Base-by-base conservation (phyloP, 2,329 filamentous ascomycete genomes). In the Fusarium staphyleae region DNA sequence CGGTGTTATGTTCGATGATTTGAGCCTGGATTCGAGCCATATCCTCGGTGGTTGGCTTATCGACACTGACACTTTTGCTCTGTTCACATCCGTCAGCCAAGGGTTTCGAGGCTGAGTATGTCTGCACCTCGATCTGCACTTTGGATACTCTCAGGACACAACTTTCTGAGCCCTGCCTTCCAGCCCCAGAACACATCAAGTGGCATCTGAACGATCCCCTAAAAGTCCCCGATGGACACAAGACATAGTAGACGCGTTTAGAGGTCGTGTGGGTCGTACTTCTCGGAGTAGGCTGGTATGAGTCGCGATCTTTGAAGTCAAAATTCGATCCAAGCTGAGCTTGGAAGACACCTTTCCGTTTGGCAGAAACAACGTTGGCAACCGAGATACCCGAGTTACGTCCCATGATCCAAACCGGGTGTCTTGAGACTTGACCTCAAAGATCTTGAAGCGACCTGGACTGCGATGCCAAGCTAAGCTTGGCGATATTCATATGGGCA, bases 101-200 rank as follows among this genome's bases (percentile, higher is more conserved):
- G 45, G 8, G 19, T 53, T 40, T 14, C 45, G 3, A 13, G 44
- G 49, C 60, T 61, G 57, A 63, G 60, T 63, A 63, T 61, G 45
- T 63, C 60, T 58, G 53, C 50, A 50, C 48, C 56, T 60, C 14
- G 44, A 36, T 50, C 33, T 58, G 42, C 50, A 62, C 53, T 62
- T 9, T 58, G 39, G 8, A 14, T 14, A 7, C 48, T 42, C 32
- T 48, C 0, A 1, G 12, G 29, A 42, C 39, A 3, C 52, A 8
- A 30, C 43, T 29, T 29, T 47, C 57, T 57, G 56, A 55, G 19
- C 56, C 47, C 47, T 35, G 52, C 36, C n/a, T 46, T 48, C 59
- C 55, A 60, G 41, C 43, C 16, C 49, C 52, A 53, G 52, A 48
- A 46, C 48, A 54, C 51, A 36, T 12, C 3, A 52, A 42, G 48